These are phyloP conservation scores for Termitomyces sp. DNA, from an alignment of 768 basidiomycete species.

Conservation along the genomic window DNA sequence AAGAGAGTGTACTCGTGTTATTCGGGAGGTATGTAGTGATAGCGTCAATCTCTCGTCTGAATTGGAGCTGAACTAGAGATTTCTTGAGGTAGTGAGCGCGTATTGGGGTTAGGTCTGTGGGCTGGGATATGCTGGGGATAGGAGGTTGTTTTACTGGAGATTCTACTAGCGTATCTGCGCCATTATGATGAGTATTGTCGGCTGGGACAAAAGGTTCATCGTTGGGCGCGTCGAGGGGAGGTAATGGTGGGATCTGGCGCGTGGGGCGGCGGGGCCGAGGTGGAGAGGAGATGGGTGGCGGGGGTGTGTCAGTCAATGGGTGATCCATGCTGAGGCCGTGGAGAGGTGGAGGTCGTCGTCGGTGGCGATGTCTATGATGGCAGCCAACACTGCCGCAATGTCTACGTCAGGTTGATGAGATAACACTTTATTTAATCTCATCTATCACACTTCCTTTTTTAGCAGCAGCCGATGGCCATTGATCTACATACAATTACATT, in stretches of 20 bases:
- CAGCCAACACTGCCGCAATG: neutral
- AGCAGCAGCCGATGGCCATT: neutral
- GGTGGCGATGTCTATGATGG: slow-evolving; percentile 6
- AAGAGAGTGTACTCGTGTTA: slow-evolving; percentile 68
- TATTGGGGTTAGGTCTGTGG: slow-evolving; percentile 66
- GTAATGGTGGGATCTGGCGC: slow-evolving; percentile 13
- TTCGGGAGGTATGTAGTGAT: slow-evolving; percentile 49
- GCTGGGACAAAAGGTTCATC: slow-evolving; percentile 2
- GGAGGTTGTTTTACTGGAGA: neutral
- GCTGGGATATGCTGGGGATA: neutral
- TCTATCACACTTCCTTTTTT: slow-evolving; percentile 1
- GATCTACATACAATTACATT: too few species aligned
- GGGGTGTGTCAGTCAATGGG: neutral
- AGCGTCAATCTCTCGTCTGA: slow-evolving; percentile 71
- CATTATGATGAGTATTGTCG: neutral
- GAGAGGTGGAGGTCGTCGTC: slow-evolving; percentile 1
- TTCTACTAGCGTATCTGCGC: neutral
- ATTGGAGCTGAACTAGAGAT: slow-evolving; percentile 83
- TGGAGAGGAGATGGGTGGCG: neutral
- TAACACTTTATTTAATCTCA: slow-evolving; percentile 5
- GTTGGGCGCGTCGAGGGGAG: slow-evolving; percentile 2
- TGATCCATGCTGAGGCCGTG: neutral
- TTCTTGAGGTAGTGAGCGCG: slow-evolving; percentile 99
- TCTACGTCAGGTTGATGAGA: slow-evolving; percentile 15
- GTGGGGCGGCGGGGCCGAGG: slow-evolving; percentile 15